These are phyloP conservation scores for Wallacemonas sp. DNA, from an alignment of 208 protist species.

Conservation along the genomic window DNA sequence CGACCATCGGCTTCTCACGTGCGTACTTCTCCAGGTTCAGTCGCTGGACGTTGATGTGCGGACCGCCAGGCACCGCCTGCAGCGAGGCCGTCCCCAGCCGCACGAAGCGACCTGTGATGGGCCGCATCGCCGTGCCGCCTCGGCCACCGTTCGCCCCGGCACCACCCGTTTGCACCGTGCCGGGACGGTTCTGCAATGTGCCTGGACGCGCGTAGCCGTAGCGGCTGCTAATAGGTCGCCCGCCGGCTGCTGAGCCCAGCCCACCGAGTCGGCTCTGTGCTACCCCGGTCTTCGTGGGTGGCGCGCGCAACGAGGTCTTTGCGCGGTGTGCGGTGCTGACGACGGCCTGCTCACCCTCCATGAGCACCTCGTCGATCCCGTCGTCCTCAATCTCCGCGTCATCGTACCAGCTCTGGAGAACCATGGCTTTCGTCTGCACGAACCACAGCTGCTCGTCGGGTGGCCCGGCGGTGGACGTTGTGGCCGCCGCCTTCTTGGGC, in stretches of 20 bases:
- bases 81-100: constrained; percentile 95
- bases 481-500: background rate
- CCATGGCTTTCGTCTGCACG: constrained; percentile 90
- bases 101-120: constrained; percentile 87
- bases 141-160: constrained; percentile 28
- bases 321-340: constrained; percentile 77
- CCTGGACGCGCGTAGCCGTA: constrained; percentile 84
- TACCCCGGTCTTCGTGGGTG: constrained; percentile 9
- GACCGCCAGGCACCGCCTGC: constrained; percentile 56
- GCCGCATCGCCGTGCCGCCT: constrained; percentile 62
- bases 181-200: constrained; percentile 46
- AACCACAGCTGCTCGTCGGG: constrained; percentile 89
- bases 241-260: constrained; percentile 23
- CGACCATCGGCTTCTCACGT: constrained; percentile 76
- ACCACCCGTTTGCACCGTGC: constrained; percentile 17
- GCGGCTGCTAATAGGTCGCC: constrained; percentile 68
- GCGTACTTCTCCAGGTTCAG: constrained; percentile 93
- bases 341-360: constrained; percentile 91
- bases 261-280: constrained; percentile 1
- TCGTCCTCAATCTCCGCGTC: constrained; percentile 96
- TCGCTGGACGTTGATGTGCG: constrained; percentile 84
- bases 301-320: constrained; percentile 76
- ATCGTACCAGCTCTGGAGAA: constrained; percentile 92
- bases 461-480: background rate
- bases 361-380: constrained; percentile 90